These are phyloP conservation scores for Celoporthe dispersa DNA, from an alignment of 2,329 filamentous ascomycete species.

Conservation along the genomic window DNA sequence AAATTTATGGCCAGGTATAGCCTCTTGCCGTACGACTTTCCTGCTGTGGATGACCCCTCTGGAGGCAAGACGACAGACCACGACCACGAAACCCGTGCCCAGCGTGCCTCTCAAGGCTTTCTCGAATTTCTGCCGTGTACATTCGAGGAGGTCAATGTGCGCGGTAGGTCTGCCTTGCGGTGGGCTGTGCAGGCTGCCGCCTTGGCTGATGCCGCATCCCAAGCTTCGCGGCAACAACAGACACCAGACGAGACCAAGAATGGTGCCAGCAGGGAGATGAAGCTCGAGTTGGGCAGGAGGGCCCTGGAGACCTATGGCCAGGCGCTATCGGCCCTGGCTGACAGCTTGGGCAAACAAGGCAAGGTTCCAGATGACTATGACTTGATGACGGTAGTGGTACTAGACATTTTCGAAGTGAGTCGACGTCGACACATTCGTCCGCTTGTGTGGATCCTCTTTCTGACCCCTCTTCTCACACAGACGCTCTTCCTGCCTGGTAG, in stretches of 20 bases:
- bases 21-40: constrained; percentile 36
- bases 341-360: constrained; percentile 37
- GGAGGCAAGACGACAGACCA: background rate
- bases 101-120: constrained; percentile 44
- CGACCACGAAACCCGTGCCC: constrained; percentile 32
- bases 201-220: constrained; percentile 39
- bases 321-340: constrained; percentile 40
- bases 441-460: no score
- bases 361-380: constrained; percentile 45
- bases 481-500: constrained; percentile 40
- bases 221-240: constrained; percentile 27
- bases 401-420: constrained; percentile 46
- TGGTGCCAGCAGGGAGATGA: background rate
- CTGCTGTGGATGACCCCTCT: background rate
- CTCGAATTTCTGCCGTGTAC: constrained; percentile 44
- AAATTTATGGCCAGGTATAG: constrained; percentile 46
- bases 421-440: background rate
- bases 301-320: constrained; percentile 42
- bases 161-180: constrained; percentile 43
- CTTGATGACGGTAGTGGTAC: constrained; percentile 45
- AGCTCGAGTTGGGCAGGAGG: constrained; percentile 31
- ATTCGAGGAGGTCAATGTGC: constrained; percentile 44
- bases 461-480: constrained; percentile 32
- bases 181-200: constrained; percentile 45
- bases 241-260: constrained; percentile 23